These are phyloP conservation scores for Aphanomyces astaci DNA, from an alignment of 352 stramenopile species.

Conservation along the genomic window DNA sequence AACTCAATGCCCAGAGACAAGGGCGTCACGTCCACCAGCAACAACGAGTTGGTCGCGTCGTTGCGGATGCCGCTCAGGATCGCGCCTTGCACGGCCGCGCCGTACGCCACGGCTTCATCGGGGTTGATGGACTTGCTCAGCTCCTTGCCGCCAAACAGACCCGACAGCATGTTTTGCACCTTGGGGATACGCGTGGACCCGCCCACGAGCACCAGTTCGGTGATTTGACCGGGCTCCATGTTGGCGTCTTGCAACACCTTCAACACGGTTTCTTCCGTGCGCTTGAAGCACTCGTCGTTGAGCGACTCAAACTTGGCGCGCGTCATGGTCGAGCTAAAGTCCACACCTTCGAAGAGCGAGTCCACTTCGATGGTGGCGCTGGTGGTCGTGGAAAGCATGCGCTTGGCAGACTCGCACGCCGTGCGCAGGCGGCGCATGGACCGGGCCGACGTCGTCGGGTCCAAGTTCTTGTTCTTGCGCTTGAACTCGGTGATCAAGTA, in stretches of 20 bases:
- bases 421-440: constrained; percentile 83
- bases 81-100: too few species aligned
- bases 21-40: constrained; percentile 84
- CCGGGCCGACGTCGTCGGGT: constrained; percentile 68
- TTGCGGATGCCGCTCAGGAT: constrained; percentile 49
- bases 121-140: constrained; percentile 55
- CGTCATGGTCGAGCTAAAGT: constrained; percentile 90
- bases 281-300: constrained; percentile 82
- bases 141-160: constrained; percentile 60
- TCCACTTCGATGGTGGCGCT: constrained; percentile 89
- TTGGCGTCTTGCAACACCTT: constrained; percentile 37
- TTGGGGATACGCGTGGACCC: constrained; percentile 49
- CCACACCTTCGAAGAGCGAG: constrained; percentile 87
- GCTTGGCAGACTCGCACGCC: constrained; percentile 88
- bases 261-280: constrained; percentile 76
- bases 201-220: constrained; percentile 34
- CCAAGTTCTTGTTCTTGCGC: constrained; percentile 70
- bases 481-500: constrained; percentile 87
- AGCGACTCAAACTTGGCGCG: constrained; percentile 86
- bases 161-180: constrained; percentile 42
- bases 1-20: constrained; percentile 83
- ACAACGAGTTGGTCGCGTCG: constrained; percentile 79
- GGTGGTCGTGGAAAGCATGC: constrained; percentile 79
- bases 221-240: constrained; percentile 28
- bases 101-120: constrained; percentile 67